Evolutionary conservation across 2,329 filamentous ascomycete genomes (phyloP).

Genomic region (Fusarium luffae): DNA sequence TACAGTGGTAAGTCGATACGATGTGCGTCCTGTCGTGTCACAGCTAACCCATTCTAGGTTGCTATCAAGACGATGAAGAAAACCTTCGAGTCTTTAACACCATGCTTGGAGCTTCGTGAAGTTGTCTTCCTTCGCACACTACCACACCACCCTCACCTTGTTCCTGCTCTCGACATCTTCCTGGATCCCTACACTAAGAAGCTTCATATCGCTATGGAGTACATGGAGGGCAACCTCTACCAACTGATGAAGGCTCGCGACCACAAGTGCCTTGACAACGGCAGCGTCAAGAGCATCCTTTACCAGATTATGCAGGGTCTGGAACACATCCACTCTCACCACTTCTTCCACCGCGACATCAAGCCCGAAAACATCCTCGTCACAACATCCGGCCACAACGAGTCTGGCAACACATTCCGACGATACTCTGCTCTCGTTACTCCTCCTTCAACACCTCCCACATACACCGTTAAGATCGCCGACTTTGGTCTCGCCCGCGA

Average conservation of each 20-base stretch:
- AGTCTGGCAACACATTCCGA: conserved; percentile 85
- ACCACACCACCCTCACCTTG: conserved; percentile 87
- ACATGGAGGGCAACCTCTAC: conserved; percentile 99
- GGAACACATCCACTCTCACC: conserved; percentile 96
- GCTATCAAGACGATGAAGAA: conserved; percentile 99
- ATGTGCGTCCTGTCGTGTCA: conserved; percentile 24
- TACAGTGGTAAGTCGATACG: conserved; percentile 78
- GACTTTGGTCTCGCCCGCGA: conserved; percentile 98
- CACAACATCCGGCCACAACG: conserved; percentile 86
- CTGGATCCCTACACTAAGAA: conserved; percentile 96
- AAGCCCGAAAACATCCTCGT: conserved; percentile 99
- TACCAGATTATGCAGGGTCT: conserved; percentile 97
- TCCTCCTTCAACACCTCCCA: conserved; percentile 90
- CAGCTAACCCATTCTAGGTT: conserved; percentile 67
- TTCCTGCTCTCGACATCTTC: conserved; percentile 98
- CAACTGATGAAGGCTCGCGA: conserved; percentile 99
- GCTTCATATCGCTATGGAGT: conserved; percentile 98
- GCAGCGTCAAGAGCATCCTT: conserved; percentile 95
- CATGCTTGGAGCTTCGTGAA: conserved; percentile 93
- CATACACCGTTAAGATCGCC: conserved; percentile 97
- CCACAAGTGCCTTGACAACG: conserved; percentile 90
- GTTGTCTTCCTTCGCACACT: conserved; percentile 95
- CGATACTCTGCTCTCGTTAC: conserved; percentile 94
- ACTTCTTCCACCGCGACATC: conserved; percentile 99
- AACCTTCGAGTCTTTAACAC: conserved; percentile 90